Percentiles rank a stretch among this genome's conserved stretches.
Conservation (phyloP, 1,284 basidiomycete species). For the Marasmius oreades region DNA sequence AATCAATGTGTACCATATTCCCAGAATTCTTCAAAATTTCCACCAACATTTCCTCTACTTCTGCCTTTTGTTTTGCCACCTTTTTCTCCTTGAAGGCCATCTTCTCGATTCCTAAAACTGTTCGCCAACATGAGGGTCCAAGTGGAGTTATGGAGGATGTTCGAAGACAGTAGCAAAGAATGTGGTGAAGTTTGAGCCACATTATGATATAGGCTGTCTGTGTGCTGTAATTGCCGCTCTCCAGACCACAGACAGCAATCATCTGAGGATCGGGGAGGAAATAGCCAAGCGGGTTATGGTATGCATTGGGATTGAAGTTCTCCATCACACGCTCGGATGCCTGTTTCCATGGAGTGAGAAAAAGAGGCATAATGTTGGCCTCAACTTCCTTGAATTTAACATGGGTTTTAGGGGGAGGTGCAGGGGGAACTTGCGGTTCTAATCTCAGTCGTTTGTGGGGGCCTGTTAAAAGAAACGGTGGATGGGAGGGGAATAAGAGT, state of each 20-base stretch:
- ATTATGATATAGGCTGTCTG: neutral
- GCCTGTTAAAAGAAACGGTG: neutral
- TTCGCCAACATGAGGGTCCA: neutral
- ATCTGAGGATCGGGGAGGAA: neutral
- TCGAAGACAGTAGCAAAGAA: neutral
- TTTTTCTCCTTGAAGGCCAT: neutral
- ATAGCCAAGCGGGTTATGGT: neutral
- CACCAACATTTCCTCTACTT: too few relatives aligned
- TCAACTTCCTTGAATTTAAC: too few relatives aligned
- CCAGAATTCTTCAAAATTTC: neutral
- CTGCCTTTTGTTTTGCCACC: neutral
- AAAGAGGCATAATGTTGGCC: neutral
- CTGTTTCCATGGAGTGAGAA: neutral
- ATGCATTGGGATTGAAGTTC: neutral
- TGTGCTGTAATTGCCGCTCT: neutral
- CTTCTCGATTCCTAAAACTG: neutral
- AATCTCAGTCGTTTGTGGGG: neutral
- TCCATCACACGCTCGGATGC: neutral
- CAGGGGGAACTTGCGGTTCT: neutral
- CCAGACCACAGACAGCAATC: too few relatives aligned
- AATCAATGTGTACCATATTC: neutral
- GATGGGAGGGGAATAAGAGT: neutral
- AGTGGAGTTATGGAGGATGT: neutral
- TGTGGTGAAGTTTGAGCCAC: neutral
- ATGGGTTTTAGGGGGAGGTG: neutral